Evolutionary conservation across 169 alveolate species (phyloP), one percentile per base, ranked within the genome.

Genomic region (Haemoproteus tartakovskyi): DNA sequence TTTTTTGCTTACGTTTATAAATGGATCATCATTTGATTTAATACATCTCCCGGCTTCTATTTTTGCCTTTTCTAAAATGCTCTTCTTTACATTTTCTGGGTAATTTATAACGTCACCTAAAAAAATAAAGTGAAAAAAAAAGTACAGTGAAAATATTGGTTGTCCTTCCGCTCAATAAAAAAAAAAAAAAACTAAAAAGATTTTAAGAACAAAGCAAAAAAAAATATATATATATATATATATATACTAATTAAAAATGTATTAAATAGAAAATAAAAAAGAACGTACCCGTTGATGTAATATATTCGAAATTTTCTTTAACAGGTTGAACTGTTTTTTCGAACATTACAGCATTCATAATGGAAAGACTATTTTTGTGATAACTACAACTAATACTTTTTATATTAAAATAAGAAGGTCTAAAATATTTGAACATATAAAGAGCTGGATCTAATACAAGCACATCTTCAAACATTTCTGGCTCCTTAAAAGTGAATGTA

Each of bases 361-460:
- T 74, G 16, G 84, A 74, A 33, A 74, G 37, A 36, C 84, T 74
- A 50, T 74, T 74, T 38, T 61, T 74, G 59, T 41, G 54, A 50
- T 74, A 74, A 57, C 78, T 74, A 51, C 84, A 74, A n/a, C 47
- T 41, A 45, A 74, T 74, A 46, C 26, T 74, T 40, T 74, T 74
- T 43, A 57, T 59, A 41, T 74, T 74, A 38, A 56, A 74, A 51
- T 74, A 57, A 3, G 84, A 74, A 18, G 84, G 84, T 37, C 59
- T 74, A 41, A 74, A 74, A 74, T 74, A 74, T 57, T 74, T 74
- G 16, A 56, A 74, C 84, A 74, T 74, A 41, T 74, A 74, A 11
- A 74, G 48, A 12, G 78, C 43, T 30, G 84, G 84, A 21, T 24
- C 59, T 57, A 74, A 57, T 8, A 56, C 18, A 18, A 27, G 43